Base-by-base conservation (phyloP, 306 rosid species). In the Fragaria nilgerrensis region DNA sequence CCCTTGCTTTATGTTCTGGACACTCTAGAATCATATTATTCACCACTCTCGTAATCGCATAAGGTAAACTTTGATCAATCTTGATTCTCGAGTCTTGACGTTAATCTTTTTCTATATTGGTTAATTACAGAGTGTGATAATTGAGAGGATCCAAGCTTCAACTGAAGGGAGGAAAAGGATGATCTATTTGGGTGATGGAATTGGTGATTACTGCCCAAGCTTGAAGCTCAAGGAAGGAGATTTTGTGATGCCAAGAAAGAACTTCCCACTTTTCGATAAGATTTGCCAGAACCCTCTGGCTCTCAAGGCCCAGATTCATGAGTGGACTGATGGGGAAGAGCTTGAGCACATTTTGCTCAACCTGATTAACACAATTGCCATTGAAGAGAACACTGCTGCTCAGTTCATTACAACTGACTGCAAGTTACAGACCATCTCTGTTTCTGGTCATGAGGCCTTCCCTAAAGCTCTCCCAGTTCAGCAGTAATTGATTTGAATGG, bases 381-480 rank as follows among this genome's bases (percentile, higher is more conserved):
- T 68, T 17, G 76, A 74, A 5, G 74, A 75, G 64, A 37, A 59
- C 15, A 45, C 62, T 20, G 36, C 70, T 1, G 32, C 72, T 47
- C 74, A 19, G 27, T 68, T 75, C 32, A 25, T 68, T 49, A 7
- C 74, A 2, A 37, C 77, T 56, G 91, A 89, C 59, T 91, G 90
- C 88, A 91, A 85, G 66, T 41, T 72, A 22, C 90, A 79, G 43
- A 81, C 71, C 9, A 72, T 84, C 1, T 75, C 86, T 43, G 79
- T 62, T 29, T 49, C 88, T 77, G 77, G 70, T 44, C 82, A 20
- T 36, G 89, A 86, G 44, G 67, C 85, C 12, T 11, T 88, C 68
- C 91, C 89, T 19, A 71, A 87, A 66, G 81, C 81, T 66, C 88
- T 89, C 34, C 70, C 82, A 34, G 78, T 89, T 80, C 78, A 81